A percentile compares a stretch with the other conserved stretches of the same genome.
Conservation (phyloP, 495 filamentous ascomycete species). For the Penicillium canariense region DNA sequence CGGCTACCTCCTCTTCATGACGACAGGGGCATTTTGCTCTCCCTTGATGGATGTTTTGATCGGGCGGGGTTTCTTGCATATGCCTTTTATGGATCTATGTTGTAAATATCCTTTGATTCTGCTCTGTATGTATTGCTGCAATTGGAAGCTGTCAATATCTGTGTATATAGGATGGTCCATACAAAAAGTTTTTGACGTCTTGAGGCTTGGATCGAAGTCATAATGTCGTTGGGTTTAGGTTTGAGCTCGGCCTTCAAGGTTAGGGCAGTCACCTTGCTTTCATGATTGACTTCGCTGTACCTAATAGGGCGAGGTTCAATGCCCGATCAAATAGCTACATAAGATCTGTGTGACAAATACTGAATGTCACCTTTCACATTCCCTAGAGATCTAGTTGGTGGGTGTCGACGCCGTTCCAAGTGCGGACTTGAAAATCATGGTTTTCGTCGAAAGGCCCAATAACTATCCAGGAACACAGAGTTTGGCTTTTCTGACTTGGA, state of each 20-base stretch:
- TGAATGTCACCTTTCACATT: no score
- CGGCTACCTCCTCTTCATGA: not conserved
- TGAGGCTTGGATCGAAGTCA: not conserved
- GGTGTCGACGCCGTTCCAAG: no score
- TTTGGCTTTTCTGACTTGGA: not conserved
- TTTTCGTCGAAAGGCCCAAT: not conserved
- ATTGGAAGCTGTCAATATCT: slow-evolving; percentile 5
- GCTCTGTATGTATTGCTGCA: slow-evolving; percentile 15
- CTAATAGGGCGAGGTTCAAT: not conserved
- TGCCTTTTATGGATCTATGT: slow-evolving; percentile 7
- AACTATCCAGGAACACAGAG: no score
- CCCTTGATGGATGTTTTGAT: not conserved
- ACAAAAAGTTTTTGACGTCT: not conserved
- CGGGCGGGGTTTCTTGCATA: not conserved
- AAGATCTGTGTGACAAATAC: no score
- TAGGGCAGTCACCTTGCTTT: not conserved
- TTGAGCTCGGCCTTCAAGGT: not conserved
- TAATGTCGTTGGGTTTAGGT: not conserved
- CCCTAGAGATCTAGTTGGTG: no score
- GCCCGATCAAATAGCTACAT: not conserved
- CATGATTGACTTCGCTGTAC: not conserved
- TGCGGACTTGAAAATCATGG: not conserved
- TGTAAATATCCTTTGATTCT: slow-evolving; percentile 11
- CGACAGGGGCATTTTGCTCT: slow-evolving; percentile 1
- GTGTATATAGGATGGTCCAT: not conserved